Conservation (phyloP, 306 rosid species). For the Malus domestica region ASM211411v1 NC_041791.1:36125501-36126000, state of each 20-base stretch:
- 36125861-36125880: conserved; percentile 15
- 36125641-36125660: background rate
- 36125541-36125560: background rate
- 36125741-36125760: conserved; percentile 20
- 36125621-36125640: background rate
- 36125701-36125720: background rate
- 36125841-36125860: conserved; percentile 34
- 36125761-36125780: conserved; percentile 17
- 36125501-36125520: background rate
- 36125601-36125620: background rate
- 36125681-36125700: background rate
- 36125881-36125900: conserved; percentile 20
- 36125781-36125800: conserved; percentile 21
- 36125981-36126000: conserved; percentile 25
- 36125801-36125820: conserved; percentile 29
- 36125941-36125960: conserved; percentile 20
- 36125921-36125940: conserved; percentile 37
- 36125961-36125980: conserved; percentile 20
- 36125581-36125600: background rate
- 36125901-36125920: conserved; percentile 21
- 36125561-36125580: background rate
- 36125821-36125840: conserved; percentile 28
- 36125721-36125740: background rate
- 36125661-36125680: conserved; percentile 8
- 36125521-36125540: background rate